Evolutionary conservation across 495 filamentous ascomycete species (phyloP).

Genomic region (Aspergillus ellipticus): DNA sequence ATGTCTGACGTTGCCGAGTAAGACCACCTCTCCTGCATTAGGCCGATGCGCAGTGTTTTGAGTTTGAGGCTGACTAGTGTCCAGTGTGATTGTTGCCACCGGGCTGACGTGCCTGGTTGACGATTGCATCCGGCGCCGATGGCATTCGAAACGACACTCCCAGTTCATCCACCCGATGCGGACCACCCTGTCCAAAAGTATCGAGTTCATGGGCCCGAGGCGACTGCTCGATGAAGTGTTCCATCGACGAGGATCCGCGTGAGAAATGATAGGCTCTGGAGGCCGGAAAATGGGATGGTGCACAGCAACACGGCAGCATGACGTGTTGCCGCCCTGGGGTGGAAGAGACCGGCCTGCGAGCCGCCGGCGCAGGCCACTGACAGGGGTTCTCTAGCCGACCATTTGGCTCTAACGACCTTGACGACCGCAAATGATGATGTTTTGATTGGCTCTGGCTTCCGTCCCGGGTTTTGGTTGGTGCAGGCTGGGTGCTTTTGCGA

Average conservation of each 20-base stretch:
- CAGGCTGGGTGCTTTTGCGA: background rate
- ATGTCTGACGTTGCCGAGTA: constrained; percentile 87
- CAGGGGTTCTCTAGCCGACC: background rate
- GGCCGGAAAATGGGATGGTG: background rate
- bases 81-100: constrained; percentile 82
- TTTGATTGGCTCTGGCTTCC: background rate
- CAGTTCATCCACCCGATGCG: constrained; percentile 54
- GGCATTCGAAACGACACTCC: constrained; percentile 61
- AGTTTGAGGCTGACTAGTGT: constrained; percentile 21
- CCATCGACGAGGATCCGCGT: constrained; percentile 50
- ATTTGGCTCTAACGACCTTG: background rate
- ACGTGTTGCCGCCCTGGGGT: background rate
- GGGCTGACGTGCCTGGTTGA: constrained; percentile 88
- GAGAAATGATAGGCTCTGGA: constrained; percentile 11
- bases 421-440: background rate
- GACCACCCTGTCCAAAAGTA: constrained; percentile 52
- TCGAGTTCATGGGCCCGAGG: constrained; percentile 67
- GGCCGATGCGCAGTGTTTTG: constrained; percentile 2
- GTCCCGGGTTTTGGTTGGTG: background rate
- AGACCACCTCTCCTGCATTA: constrained; percentile 40
- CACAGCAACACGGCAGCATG: background rate
- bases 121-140: constrained; percentile 81
- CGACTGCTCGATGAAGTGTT: constrained; percentile 78
- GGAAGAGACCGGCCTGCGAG: background rate
- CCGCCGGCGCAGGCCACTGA: background rate